Evolutionary conservation across 1,284 basidiomycete species (phyloP).

Genomic region (Ganoderma boninense): DNA sequence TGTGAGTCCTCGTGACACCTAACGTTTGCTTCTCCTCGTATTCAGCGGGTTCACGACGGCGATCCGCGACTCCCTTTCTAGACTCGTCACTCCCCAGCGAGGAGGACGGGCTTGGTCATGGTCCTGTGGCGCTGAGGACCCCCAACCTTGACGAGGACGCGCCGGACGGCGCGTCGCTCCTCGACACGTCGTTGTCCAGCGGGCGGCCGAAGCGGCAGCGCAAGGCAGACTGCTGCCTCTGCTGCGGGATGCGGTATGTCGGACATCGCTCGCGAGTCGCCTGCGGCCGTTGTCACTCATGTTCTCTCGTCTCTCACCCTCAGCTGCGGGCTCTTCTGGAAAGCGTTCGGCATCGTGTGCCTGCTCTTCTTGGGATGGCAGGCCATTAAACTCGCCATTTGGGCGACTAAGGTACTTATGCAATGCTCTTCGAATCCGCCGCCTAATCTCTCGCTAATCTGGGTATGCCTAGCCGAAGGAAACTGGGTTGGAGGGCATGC

Average conservation of each 20-base stretch:
- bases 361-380: constrained; percentile 52
- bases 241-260: constrained; percentile 61
- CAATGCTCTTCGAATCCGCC: background rate
- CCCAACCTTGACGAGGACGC: constrained; percentile 43
- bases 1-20: constrained; percentile 47
- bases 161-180: constrained; percentile 38
- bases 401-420: constrained; percentile 50
- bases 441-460: background rate
- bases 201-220: constrained; percentile 42
- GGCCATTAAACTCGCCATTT: constrained; percentile 52
- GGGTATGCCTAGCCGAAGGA: constrained; percentile 48
- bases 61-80: constrained; percentile 28
- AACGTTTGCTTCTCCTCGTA: background rate
- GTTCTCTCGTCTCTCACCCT: background rate
- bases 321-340: constrained; percentile 64
- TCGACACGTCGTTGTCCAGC: constrained; percentile 50
- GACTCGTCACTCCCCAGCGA: constrained; percentile 53
- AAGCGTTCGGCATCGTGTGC: constrained; percentile 59
- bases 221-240: constrained; percentile 55
- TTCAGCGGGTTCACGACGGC: background rate
- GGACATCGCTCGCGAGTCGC: background rate
- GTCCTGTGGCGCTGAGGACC: constrained; percentile 47
- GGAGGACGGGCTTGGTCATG: constrained; percentile 47
- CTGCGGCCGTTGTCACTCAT: background rate
- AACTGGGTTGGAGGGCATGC: constrained; percentile 62